These are phyloP conservation scores for Cyclotella kingstonii DNA, from an alignment of 108 stramenopile species.

Conservation along the genomic window DNA sequence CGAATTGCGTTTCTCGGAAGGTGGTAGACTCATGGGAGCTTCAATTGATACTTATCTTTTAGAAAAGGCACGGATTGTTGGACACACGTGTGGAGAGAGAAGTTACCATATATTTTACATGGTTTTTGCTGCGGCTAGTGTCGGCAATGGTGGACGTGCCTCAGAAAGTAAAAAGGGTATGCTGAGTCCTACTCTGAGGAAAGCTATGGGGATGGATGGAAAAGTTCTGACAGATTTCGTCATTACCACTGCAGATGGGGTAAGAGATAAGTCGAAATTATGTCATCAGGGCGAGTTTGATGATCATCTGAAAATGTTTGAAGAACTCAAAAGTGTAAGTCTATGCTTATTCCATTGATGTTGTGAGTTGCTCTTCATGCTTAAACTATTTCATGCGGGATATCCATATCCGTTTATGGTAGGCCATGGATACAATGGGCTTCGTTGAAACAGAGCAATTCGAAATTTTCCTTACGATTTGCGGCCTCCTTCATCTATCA, in stretches of 20 bases:
- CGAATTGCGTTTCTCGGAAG: conserved; percentile 56
- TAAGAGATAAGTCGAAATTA: conserved; percentile 1
- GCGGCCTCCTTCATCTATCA: conserved; percentile 38
- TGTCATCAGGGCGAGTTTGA: conserved; percentile 15
- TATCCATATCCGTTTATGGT: too few species aligned
- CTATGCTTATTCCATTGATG: too few species aligned
- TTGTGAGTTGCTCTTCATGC: too few species aligned
- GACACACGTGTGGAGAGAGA: conserved; percentile 73
- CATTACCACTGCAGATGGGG: conserved; percentile 15
- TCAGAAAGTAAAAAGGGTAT: conserved; percentile 18
- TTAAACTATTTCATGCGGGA: too few species aligned
- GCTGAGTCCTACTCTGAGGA: conserved; percentile 10
- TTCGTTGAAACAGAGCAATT: conserved; percentile 28
- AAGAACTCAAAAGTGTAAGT: conserved; percentile 27
- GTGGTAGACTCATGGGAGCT: conserved; percentile 66
- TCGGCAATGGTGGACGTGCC: conserved; percentile 9
- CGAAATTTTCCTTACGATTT: conserved; percentile 48
- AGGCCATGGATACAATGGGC: conserved; percentile 45
- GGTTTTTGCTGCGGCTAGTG: conserved; percentile 15
- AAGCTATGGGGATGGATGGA: conserved; percentile 40
- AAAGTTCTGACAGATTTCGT: conserved; percentile 33
- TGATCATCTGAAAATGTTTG: conserved; percentile 43
- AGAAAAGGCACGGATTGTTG: conserved; percentile 79
- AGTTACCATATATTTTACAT: conserved; percentile 97
- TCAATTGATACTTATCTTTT: conserved; percentile 79